Percentiles rank a stretch among this genome's conserved stretches.
Conservation (phyloP, 805 yeast genomes). For the Kuraishia floccosa region DNA sequence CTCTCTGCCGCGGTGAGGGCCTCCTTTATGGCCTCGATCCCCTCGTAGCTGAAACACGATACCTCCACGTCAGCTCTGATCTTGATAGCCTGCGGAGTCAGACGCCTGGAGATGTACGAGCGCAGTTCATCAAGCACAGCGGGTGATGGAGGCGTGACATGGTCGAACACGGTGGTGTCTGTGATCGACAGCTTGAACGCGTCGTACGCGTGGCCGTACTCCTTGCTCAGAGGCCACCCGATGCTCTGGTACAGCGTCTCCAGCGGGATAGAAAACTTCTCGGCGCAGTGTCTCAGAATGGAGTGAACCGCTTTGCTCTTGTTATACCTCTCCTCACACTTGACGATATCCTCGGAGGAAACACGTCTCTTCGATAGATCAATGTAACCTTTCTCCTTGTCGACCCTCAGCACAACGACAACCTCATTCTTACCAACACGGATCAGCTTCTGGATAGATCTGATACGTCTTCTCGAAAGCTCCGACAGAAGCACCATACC, state of each 20-base stretch:
- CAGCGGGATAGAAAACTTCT: constrained; percentile 80
- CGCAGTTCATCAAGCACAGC: constrained; percentile 79
- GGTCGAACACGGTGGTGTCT: constrained; percentile 80
- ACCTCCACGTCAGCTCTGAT: constrained; percentile 98
- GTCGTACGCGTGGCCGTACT: constrained; percentile 94
- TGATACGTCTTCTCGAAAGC: constrained; percentile 95
- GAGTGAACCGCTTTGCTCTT: constrained; percentile 97
- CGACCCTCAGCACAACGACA: constrained; percentile 95
- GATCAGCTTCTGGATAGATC: constrained; percentile 94
- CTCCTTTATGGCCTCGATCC: constrained; percentile 90
- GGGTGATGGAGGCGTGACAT: constrained; percentile 54
- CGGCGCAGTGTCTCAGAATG: constrained; percentile 97
- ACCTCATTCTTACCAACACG: constrained; percentile 98
- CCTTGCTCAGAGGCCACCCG: constrained; percentile 96
- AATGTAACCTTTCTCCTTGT: constrained; percentile 96
- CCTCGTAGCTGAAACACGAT: constrained; percentile 94
- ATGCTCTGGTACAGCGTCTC: constrained; percentile 78
- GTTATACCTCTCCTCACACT: constrained; percentile 95
- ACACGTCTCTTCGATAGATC: constrained; percentile 97
- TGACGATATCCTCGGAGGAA: constrained; percentile 91
- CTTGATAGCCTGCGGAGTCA: constrained; percentile 96
- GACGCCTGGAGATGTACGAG: constrained; percentile 79
- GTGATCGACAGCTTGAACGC: constrained; percentile 95
- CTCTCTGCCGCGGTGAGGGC: constrained; percentile 85
- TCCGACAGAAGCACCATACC: constrained; percentile 97